Base-by-base conservation (phyloP, 257 asterid species). In the Cinchona pubescens region DNA sequence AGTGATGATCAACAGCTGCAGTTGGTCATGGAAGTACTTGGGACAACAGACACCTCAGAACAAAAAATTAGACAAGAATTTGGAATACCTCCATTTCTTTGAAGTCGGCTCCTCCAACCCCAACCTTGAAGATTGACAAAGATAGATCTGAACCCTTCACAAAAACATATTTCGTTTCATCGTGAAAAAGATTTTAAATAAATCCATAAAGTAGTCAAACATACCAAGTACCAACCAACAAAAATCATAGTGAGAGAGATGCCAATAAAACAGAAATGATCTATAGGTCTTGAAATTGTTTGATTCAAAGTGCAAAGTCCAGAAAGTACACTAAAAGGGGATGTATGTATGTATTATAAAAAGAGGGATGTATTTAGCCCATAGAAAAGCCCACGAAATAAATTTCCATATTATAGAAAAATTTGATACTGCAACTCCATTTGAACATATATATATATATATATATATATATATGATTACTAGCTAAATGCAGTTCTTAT, bases 101-200 rank as follows among this genome's bases (percentile, higher is more conserved):
- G 70, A 87, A 95, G 83, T 95, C 99, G 16, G 99, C 99, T 75
- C 99, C 99, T 80, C 99, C 99, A 70, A 95, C 99, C 71, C 98
- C 99, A 63, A 95, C 94, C 65, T 91, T 95, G 16, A 95, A 91
- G 79, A 95, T 90, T 76, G 99, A 95, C 87, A 95, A 75, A 61
- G 99, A 98, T 78, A 95, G 83, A 88, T 95, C 99, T 15, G 99
- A 93, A 46, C 98, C 99, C 86, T 81, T 85, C 79, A 95, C 97
- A 5, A 95, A 79, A 25, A 98, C 97, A 58, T 95, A 97, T 86
- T 88, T 95, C 32, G 99, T 95, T 84, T 95, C 99, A 86, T 95
- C 99, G 98, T 95, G 55, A 72, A 72, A 66, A 69, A 63, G n/a
- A 65, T 71, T 46, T 68, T 29, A 60, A 56, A 4, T 35, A 9